Base-by-base conservation (phyloP, 176 grass and related monocot genomes). In the Calamus simplicifolius region DNA sequence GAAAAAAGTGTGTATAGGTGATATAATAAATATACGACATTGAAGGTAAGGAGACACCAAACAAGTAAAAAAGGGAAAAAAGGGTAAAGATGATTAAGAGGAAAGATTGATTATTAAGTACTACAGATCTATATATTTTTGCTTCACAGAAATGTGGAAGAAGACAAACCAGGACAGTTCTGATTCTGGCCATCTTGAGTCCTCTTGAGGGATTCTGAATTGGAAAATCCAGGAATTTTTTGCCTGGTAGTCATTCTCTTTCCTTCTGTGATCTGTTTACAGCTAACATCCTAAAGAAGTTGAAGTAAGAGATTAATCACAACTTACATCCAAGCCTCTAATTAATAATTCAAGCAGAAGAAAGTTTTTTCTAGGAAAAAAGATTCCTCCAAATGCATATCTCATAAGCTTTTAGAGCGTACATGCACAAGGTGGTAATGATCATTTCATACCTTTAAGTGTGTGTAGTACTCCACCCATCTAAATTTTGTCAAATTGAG, bases 391-490 rank as follows among this genome's bases (percentile, higher is more conserved):
- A 43, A 64, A 50, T 51, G 13, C 10, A 64, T 27, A 28, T 50
- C 2, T 7, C 15, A 71, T 2, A 43, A 62, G 35, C 35, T 43
- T 43, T 12, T 43, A 43, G 8, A 43, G 7, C 12, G 8, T 43
- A 43, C 35, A 43, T 43, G 35, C 35, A 43, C 35, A 12, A 43
- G 35, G 6, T 13, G 35, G 35, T 13, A 43, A 43, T 43, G 35
- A 43, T 43, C 8, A 54, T 50, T 61, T 19, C 25, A 66, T 70
- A 90, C 87, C 82, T 82, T 86, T n/a, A 65, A 30, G 14, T 77
- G 76, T 75, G 74, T 65, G 68, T 78, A 77, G 68, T 56, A 80
- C 61, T 80, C 71, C 26, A 58, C 58, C 82, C 88, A 92, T 64
- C 71, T 76, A 62, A 61, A 83, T 66, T 68, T 83, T 58, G 60